phyloP scores from a whole-genome alignment of 441 rosid species.

The Gossypium trilobum region DNA sequence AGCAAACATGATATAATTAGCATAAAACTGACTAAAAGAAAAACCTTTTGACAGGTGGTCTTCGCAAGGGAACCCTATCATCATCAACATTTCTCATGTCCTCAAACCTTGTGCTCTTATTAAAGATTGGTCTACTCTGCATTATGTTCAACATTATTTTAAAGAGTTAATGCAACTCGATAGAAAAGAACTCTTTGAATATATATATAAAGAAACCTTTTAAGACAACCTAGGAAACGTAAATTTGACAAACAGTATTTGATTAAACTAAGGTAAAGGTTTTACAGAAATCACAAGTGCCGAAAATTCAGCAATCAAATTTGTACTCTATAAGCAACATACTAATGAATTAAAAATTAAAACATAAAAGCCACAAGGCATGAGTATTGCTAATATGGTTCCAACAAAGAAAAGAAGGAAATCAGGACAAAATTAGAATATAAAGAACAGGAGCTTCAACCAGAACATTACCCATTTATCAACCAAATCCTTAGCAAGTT shows the following conservation, averaged over 20 bases:
- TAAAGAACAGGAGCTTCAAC: not conserved
- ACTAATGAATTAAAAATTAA: not conserved
- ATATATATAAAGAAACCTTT: not conserved
- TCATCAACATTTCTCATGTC: constrained; percentile 77
- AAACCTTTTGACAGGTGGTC: constrained; percentile 71
- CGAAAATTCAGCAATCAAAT: not conserved
- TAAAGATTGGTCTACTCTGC: constrained; percentile 95
- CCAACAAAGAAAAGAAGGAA: not conserved
- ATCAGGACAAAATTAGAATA: not conserved
- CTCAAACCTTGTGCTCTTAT: constrained; percentile 94
- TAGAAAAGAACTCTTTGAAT: not conserved
- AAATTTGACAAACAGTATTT: not conserved
- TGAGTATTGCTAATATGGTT: not conserved
- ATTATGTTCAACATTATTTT: constrained; percentile 16
- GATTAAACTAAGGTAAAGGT: not conserved
- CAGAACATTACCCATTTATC: constrained; percentile 76
- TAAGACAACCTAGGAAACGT: not conserved
- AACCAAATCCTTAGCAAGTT: constrained; percentile 92
- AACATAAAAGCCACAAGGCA: not conserved
- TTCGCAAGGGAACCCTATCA: constrained; percentile 61
- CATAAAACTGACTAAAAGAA: not conserved
- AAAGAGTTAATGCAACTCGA: not conserved
- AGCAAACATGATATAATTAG: constrained; percentile 11
- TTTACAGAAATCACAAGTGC: not conserved
- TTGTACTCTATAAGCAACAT: not conserved